Evolutionary conservation across 768 basidiomycete genomes (phyloP).

Genomic region (Tricholoma flavovirens): DNA sequence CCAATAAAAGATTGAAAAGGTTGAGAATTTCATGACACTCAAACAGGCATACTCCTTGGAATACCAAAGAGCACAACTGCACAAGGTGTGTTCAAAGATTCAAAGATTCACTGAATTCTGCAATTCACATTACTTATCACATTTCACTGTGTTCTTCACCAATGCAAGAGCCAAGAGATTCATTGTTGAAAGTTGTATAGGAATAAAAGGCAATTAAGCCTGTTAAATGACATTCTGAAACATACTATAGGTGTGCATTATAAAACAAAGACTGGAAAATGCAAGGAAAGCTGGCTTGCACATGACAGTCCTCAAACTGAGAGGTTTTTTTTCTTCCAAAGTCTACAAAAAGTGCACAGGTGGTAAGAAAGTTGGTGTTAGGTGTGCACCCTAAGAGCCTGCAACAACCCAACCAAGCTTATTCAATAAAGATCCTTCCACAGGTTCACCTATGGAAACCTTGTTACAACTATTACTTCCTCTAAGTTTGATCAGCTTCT

Average conservation of each 20-base stretch:
- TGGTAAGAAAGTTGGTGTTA: not conserved
- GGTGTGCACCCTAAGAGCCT: not conserved
- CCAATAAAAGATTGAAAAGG: slow-evolving; percentile 25
- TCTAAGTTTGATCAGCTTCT: not conserved
- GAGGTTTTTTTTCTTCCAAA: slow-evolving; percentile 20
- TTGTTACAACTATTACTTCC: not conserved
- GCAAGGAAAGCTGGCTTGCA: too few species aligned
- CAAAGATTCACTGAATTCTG: too few species aligned
- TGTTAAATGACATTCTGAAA: too few species aligned
- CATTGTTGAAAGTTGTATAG: too few species aligned
- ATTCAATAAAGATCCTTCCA: not conserved
- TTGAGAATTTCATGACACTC: slow-evolving; percentile 65
- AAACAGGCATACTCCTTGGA: slow-evolving; percentile 73
- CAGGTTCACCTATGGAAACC: not conserved
- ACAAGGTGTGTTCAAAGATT: too few species aligned
- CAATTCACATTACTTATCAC: too few species aligned
- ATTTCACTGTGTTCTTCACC: too few species aligned
- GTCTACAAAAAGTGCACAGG: not conserved
- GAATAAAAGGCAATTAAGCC: too few species aligned
- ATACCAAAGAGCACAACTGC: too few species aligned
- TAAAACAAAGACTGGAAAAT: too few species aligned
- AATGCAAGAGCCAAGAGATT: slow-evolving; percentile 53
- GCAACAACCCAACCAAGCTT: not conserved
- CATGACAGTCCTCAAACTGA: too few species aligned
- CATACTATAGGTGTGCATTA: too few species aligned